phyloP scores from a whole-genome alignment of 2,329 filamentous ascomycete species.

The Zalaria sp. region DNA sequence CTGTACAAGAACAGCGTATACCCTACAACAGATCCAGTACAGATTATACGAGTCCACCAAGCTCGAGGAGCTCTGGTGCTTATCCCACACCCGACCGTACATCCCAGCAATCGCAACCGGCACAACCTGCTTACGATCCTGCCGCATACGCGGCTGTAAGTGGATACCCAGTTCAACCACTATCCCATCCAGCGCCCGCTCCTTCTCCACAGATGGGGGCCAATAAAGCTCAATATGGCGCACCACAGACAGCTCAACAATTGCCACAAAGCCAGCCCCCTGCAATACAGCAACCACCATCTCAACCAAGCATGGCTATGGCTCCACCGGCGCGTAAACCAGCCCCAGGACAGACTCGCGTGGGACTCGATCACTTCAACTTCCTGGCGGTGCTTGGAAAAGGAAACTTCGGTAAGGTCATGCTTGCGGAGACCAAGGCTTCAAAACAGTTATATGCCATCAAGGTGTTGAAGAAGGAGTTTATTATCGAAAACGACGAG shows the following conservation, averaged over 20 bases:
- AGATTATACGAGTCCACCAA: slow-evolving; percentile 18
- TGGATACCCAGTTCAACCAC: slow-evolving; percentile 17
- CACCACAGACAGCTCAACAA: slow-evolving; percentile 34
- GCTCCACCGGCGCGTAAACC: slow-evolving; percentile 53
- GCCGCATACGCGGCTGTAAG: slow-evolving; percentile 51
- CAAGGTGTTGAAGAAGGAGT: slow-evolving; percentile 98
- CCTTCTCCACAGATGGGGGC: slow-evolving; percentile 29
- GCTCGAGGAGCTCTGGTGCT: slow-evolving; percentile 16
- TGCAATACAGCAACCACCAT: slow-evolving; percentile 22
- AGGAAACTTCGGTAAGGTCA: slow-evolving; percentile 99
- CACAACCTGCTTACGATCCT: slow-evolving; percentile 58
- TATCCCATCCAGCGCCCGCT: slow-evolving; percentile 34
- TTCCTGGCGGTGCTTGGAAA: slow-evolving; percentile 97
- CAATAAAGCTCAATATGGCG: slow-evolving; percentile 15
- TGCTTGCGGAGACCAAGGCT: slow-evolving; percentile 94
- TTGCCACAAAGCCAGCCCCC: slow-evolving; percentile 31
- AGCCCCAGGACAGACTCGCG: slow-evolving; percentile 64
- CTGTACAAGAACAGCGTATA: slow-evolving; percentile 24
- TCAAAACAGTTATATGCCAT: slow-evolving; percentile 90
- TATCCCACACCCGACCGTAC: slow-evolving; percentile 13
- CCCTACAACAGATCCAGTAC: slow-evolving; percentile 30
- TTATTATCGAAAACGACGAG: slow-evolving; percentile 98
- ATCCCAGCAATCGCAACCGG: slow-evolving; percentile 18
- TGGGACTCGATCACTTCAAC: slow-evolving; percentile 97
- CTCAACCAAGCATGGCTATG: slow-evolving; percentile 6